phyloP scores from a whole-genome alignment of 805 yeast species.

The Metschnikowia sp. region DNA sequence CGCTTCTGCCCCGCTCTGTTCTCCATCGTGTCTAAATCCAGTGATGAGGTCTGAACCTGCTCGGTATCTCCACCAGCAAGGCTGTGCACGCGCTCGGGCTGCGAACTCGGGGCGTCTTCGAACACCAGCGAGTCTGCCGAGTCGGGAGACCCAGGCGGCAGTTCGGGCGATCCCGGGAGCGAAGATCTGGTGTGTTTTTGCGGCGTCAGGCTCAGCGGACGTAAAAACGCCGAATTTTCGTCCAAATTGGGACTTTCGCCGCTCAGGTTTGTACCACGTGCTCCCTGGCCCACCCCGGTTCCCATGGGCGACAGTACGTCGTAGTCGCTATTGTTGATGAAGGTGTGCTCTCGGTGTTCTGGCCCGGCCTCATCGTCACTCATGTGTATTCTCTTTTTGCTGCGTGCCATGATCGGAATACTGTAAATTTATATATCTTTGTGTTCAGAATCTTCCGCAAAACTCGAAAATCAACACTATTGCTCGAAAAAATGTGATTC shows the following conservation, averaged over 20 bases:
- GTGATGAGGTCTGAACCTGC: background rate
- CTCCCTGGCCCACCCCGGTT: background rate
- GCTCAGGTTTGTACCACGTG: background rate
- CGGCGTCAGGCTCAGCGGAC: background rate
- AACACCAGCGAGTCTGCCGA: slow-evolving; percentile 5
- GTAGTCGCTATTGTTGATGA: slow-evolving; percentile 41
- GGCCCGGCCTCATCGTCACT: slow-evolving; percentile 20
- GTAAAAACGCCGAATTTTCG: background rate
- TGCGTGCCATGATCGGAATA: slow-evolving; percentile 3
- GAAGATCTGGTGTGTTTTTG: background rate
- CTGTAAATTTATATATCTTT: background rate
- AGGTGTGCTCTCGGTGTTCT: slow-evolving; percentile 18
- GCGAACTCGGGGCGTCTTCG: slow-evolving; percentile 8
- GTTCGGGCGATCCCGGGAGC: background rate
- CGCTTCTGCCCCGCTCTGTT: background rate
- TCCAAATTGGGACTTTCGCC: background rate
- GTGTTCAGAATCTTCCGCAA: too few species aligned
- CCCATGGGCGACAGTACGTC: background rate
- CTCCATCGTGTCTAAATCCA: background rate
- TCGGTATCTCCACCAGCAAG: background rate
- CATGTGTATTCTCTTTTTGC: slow-evolving; percentile 11
- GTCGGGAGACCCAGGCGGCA: background rate
- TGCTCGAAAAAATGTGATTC: too few species aligned
- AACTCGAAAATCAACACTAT: too few species aligned
- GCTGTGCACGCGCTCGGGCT: background rate